Evolutionary conservation across 768 basidiomycete genomes (phyloP).

Genomic region (Lanmaoa rubissima): DNA sequence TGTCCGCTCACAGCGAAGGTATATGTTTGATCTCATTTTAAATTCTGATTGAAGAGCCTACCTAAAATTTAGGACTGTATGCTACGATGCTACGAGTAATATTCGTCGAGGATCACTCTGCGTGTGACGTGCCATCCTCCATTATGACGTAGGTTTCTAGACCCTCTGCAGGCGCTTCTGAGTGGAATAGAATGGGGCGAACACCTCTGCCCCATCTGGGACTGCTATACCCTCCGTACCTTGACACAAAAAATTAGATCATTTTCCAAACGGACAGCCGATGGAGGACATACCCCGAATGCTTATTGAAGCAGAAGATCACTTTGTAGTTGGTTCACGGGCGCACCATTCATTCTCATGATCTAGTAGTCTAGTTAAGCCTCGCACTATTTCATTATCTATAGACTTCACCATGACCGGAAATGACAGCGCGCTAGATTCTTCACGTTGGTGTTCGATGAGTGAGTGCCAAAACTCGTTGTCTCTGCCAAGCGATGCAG

Average conservation of each 20-base stretch:
- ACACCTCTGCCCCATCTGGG: slow-evolving; percentile 63
- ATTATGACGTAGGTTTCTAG: slow-evolving; percentile 66
- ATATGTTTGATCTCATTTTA: too few relatives aligned
- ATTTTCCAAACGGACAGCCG: background rate
- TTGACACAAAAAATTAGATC: slow-evolving; percentile 23
- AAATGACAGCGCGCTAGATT: slow-evolving; percentile 67
- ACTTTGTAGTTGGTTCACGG: slow-evolving; percentile 62
- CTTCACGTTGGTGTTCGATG: slow-evolving; percentile 53
- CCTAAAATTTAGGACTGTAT: background rate
- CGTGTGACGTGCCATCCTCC: slow-evolving; percentile 57
- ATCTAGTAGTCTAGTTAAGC: slow-evolving; percentile 39
- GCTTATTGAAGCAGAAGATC: slow-evolving; percentile 75
- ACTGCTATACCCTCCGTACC: slow-evolving; percentile 61
- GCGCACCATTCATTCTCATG: slow-evolving; percentile 83
- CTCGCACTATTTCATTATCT: background rate
- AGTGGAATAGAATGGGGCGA: slow-evolving; percentile 58
- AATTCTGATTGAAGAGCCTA: background rate
- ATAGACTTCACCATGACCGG: slow-evolving; percentile 59
- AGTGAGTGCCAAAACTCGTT: slow-evolving; percentile 61
- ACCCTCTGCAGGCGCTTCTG: slow-evolving; percentile 41
- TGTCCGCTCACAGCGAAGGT: too few relatives aligned
- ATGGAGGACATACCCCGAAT: slow-evolving; percentile 53
- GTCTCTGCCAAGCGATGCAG: slow-evolving; percentile 45
- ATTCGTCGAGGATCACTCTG: slow-evolving; percentile 49
- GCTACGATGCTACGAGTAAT: too few relatives aligned